Evolutionary conservation across 2,329 filamentous ascomycete species (phyloP).

Genomic region (Amesomyces nigricolor): DNA sequence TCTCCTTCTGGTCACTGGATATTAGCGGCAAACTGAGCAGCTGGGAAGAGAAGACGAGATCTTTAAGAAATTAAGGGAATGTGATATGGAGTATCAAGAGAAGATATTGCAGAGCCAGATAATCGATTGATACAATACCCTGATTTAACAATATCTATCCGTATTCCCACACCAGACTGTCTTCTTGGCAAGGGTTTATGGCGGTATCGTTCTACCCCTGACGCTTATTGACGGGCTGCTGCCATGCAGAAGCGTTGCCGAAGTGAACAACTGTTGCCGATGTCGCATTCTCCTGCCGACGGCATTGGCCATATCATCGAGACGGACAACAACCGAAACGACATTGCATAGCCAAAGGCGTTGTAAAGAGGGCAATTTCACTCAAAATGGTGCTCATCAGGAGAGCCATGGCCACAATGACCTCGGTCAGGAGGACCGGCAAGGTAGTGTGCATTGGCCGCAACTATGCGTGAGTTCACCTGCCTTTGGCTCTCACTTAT

Average conservation of each 20-base stretch:
- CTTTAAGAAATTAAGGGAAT: no score
- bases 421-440: conserved; percentile 42
- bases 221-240: not conserved
- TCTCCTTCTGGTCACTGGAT: no score
- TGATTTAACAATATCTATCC: conserved; percentile 1
- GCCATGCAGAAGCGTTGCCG: conserved; percentile 9
- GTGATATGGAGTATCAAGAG: no score
- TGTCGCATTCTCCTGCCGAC: conserved; percentile 7
- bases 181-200: no score
- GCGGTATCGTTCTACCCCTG: not conserved
- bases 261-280: conserved; percentile 1
- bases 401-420: conserved; percentile 31
- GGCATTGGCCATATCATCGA: conserved; percentile 9
- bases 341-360: not conserved
- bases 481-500: not conserved
- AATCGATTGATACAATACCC: not conserved
- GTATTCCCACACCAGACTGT: not conserved
- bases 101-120: no score
- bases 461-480: conserved; percentile 75
- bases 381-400: conserved; percentile 24
- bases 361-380: not conserved
- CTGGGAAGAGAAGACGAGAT: no score
- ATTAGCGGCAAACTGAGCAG: no score
- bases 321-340: not conserved
- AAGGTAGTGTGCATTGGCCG: conserved; percentile 82